Base-by-base conservation (phyloP, 1,284 basidiomycete species). In the Dichomitus squalens region DNA sequence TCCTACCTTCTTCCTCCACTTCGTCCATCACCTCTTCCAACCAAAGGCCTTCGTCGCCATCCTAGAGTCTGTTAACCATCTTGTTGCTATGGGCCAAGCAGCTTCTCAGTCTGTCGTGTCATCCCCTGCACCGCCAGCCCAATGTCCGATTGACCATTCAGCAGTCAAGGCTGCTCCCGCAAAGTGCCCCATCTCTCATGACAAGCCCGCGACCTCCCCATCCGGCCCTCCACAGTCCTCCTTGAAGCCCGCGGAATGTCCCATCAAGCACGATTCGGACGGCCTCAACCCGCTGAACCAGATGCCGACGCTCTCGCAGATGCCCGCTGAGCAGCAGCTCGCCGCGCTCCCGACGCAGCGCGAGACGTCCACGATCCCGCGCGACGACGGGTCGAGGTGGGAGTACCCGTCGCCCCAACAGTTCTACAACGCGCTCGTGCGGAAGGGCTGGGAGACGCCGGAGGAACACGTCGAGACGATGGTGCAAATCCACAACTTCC, bases 341-440 rank as follows among this genome's bases (percentile, higher is more conserved):
- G 63, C 79, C 3, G 75, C 79, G 23, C 83, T 99, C 20, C 90
- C 95, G 3, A 91, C 86, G 0, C 81, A 88, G 35, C 85, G 96
- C 57, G 86, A 83, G 8, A 79, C 82, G 40, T 96, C 94, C 0
- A 88, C 92, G 7, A 99, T 99, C 68, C 95, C 95, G 2, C 86
- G 95, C 36, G 84, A 91, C 50, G 68, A 72, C 6, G 66, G 69
- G 53, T 74, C 61, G 47, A 82, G 72, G 64, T 99, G 97, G 97
- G 96, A 98, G 70, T 99, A 99, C 74, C 97, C 97, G 1, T 96
- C 93, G 5, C 95, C 96, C 2, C 96, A 99, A 75, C 96, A 99
- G 73, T 99, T 99, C 73, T 96, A 99, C 75, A 98, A 98, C 72
- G 97, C 97, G 0, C 83, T 99, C 7, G 93, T 94, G 14, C 81